These are phyloP conservation scores for Paramecium octaurelia DNA, from an alignment of 73 alveolate genomes.

Conservation along the genomic window DNA sequence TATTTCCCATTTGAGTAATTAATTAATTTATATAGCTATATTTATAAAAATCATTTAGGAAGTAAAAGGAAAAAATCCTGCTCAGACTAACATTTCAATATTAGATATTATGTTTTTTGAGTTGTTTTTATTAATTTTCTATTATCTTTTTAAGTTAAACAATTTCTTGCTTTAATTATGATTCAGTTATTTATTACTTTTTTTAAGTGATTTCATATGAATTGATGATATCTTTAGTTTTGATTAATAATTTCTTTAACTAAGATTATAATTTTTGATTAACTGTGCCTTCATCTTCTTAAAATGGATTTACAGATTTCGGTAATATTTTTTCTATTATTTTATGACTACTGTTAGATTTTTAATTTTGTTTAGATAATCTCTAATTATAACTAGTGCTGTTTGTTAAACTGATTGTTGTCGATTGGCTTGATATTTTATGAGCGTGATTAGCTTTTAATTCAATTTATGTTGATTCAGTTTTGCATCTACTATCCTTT, in stretches of 20 bases:
- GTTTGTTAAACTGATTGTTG: constrained; percentile 11
- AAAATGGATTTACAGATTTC: not conserved
- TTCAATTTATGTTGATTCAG: not conserved
- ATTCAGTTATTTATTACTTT: not conserved
- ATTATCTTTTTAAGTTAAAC: not conserved
- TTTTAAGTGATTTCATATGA: not conserved
- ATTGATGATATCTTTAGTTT: not conserved
- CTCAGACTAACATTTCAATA: not conserved
- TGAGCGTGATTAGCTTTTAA: not conserved
- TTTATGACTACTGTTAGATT: not conserved
- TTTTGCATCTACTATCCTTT: not conserved
- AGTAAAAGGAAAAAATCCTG: not conserved
- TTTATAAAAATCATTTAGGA: not conserved
- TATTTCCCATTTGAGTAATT: constrained; percentile 41
- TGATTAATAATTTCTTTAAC: not conserved
- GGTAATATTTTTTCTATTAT: not conserved
- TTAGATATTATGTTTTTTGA: not conserved
- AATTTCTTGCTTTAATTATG: not conserved
- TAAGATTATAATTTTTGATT: not conserved
- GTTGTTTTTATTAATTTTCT: not conserved
- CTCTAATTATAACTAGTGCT: not conserved
- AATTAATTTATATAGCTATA: not conserved
- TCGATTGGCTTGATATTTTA: not conserved
- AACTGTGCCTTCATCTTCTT: not conserved
- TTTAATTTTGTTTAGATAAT: not conserved